A percentile compares a stretch with the other conserved stretches of the same genome.
Evolutionary conservation across 768 basidiomycete genomes (phyloP).

Genomic region (Vararia minispora): DNA sequence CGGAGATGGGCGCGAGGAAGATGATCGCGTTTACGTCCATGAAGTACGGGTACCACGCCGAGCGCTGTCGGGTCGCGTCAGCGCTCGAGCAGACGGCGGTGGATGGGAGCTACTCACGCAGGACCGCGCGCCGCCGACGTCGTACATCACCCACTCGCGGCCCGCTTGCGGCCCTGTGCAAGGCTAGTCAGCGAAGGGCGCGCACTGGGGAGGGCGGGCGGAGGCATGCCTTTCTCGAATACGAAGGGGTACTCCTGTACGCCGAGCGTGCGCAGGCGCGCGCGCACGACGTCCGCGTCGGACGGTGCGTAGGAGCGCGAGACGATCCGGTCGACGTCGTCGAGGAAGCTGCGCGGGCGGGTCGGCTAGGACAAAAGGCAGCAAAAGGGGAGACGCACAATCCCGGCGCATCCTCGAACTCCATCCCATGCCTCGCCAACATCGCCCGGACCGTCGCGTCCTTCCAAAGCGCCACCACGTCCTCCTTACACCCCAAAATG

Average conservation of each 20-base stretch:
- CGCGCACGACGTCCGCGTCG: slow-evolving; percentile 72
- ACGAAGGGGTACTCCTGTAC: slow-evolving; percentile 65
- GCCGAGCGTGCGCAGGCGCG: slow-evolving; percentile 66
- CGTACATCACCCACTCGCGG: slow-evolving; percentile 71
- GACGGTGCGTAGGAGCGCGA: slow-evolving; percentile 45
- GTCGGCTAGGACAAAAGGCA: not conserved
- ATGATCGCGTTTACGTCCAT: slow-evolving; percentile 79
- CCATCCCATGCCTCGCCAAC: slow-evolving; percentile 32
- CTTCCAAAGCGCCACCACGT: slow-evolving; percentile 60
- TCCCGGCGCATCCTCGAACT: slow-evolving; percentile 61
- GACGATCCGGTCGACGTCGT: slow-evolving; percentile 58
- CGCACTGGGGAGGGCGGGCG: not conserved
- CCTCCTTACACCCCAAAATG: slow-evolving; percentile 48
- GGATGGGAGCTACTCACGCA: slow-evolving; percentile 34
- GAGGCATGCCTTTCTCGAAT: slow-evolving; percentile 47
- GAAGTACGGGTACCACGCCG: slow-evolving; percentile 75
- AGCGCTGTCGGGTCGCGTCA: slow-evolving; percentile 16
- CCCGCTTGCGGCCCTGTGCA: no score
- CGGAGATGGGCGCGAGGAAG: slow-evolving; percentile 70
- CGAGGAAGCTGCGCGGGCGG: slow-evolving; percentile 42
- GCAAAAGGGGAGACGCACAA: slow-evolving; percentile 42
- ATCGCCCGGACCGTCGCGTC: slow-evolving; percentile 54
- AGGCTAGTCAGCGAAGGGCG: no score
- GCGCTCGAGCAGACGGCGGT: no score
- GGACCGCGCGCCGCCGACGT: slow-evolving; percentile 69